These are phyloP conservation scores for Cenchrus americanus DNA, from an alignment of 176 grass and related monocot genomes.

Conservation along the genomic window DNA sequence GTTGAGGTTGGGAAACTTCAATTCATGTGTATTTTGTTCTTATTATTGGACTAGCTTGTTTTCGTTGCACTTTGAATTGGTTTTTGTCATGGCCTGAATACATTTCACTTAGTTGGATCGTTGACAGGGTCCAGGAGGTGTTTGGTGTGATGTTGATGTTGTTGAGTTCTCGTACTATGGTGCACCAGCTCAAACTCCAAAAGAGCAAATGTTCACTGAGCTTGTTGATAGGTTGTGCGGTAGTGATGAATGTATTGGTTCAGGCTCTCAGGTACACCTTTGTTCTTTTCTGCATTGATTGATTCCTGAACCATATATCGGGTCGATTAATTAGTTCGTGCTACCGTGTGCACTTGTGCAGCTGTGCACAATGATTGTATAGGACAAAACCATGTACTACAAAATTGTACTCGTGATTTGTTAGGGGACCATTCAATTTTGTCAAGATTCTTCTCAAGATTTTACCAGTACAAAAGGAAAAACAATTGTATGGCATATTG, in stretches of 20 bases:
- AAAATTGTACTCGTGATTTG: conserved; percentile 11
- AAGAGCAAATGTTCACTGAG: conserved; percentile 86
- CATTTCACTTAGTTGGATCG: conserved; percentile 48
- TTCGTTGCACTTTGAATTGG: background rate
- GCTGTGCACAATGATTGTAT: conserved; percentile 14
- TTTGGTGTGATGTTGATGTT: conserved; percentile 99
- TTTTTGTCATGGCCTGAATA: conserved; percentile 30
- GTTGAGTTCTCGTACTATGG: conserved; percentile 98
- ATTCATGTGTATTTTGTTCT: conserved; percentile 9
- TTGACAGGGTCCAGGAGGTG: conserved; percentile 91
- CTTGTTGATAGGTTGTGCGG: conserved; percentile 89
- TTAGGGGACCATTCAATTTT: conserved; percentile 13
- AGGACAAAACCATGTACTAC: conserved; percentile 21
- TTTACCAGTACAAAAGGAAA: conserved; percentile 23
- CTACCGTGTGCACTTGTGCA: conserved; percentile 22
- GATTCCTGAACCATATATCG: conserved; percentile 15
- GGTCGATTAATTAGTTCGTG: conserved; percentile 21
- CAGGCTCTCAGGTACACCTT: conserved; percentile 87
- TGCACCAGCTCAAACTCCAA: conserved; percentile 84
- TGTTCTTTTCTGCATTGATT: conserved; percentile 35
- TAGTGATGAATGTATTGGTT: conserved; percentile 90
- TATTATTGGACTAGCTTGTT: background rate
- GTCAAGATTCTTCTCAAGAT: conserved; percentile 17
- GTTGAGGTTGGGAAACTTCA: conserved; percentile 59
- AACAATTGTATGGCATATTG: background rate